Conservation (phyloP, 2,329 filamentous ascomycete genomes). For the Penicillium verrucosum region DNA sequence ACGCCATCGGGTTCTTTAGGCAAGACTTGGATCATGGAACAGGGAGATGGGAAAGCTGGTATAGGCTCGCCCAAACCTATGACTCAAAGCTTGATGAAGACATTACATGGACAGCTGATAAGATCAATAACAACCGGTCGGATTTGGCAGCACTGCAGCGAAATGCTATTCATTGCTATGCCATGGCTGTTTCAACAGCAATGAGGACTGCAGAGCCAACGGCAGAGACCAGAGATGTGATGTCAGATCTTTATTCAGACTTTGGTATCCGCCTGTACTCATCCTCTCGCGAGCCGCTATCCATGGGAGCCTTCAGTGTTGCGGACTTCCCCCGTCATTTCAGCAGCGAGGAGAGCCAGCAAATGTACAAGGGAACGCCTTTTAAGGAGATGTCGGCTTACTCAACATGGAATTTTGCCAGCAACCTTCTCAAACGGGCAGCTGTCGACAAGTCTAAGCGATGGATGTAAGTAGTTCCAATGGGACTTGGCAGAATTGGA, state of each 20-base stretch:
- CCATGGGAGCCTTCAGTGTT: constrained; percentile 63
- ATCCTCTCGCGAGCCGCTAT: constrained; percentile 65
- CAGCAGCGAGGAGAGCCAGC: constrained; percentile 51
- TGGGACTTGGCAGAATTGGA: not conserved
- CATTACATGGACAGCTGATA: constrained; percentile 84
- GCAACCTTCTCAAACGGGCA: constrained; percentile 58
- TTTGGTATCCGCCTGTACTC: constrained; percentile 68
- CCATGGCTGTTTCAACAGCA: constrained; percentile 64
- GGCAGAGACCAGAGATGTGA: constrained; percentile 52
- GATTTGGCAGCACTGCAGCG: constrained; percentile 75
- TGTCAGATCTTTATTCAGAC: constrained; percentile 65
- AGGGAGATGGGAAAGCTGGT: constrained; percentile 87
- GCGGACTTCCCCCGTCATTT: constrained; percentile 61
- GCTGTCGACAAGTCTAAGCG: constrained; percentile 57
- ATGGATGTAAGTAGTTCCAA: constrained; percentile 55
- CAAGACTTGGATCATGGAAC: constrained; percentile 79
- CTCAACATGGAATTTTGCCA: constrained; percentile 64
- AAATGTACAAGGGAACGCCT: constrained; percentile 56
- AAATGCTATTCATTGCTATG: constrained; percentile 76
- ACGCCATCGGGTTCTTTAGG: constrained; percentile 73
- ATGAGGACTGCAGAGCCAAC: constrained; percentile 55
- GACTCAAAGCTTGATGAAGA: constrained; percentile 85
- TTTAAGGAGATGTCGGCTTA: constrained; percentile 59
- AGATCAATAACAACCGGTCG: constrained; percentile 76
- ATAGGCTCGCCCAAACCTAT: constrained; percentile 79